Evolutionary conservation across 23 red algal genomes (phyloP).

Genomic region (Gracilaria caudata): DNA sequence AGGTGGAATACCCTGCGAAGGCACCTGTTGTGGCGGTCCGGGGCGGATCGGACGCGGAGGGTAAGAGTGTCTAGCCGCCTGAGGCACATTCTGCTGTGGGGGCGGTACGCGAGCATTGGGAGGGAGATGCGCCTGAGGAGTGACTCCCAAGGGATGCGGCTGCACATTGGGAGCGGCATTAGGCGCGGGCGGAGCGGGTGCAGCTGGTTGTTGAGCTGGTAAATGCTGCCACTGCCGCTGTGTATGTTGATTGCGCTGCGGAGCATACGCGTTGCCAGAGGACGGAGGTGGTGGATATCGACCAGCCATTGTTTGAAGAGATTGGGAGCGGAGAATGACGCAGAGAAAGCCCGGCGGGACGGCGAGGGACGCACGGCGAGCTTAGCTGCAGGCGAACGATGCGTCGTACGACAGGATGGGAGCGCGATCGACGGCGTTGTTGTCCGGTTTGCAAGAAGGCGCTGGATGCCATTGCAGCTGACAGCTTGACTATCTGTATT

Average conservation of each 20-base stretch:
- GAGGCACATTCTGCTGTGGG: conserved; percentile 17
- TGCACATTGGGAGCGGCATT: conserved; percentile 10
- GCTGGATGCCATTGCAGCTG: background rate
- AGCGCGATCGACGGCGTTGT: conserved; percentile 17
- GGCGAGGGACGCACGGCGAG: background rate
- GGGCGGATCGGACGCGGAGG: conserved; percentile 55
- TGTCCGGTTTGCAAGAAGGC: background rate
- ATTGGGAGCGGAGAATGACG: background rate
- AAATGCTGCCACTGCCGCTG: background rate
- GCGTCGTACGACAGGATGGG: background rate
- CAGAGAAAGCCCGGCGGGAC: background rate
- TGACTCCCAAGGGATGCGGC: conserved; percentile 12
- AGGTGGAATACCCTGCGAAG: background rate
- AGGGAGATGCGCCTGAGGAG: conserved; percentile 7
- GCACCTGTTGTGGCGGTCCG: background rate
- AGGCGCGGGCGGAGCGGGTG: background rate
- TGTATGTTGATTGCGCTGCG: conserved; percentile 16
- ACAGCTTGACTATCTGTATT: conserved; percentile 16
- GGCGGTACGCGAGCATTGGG: background rate
- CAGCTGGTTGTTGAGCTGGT: conserved; percentile 13
- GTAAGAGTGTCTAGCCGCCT: background rate
- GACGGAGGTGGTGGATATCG: conserved; percentile 13
- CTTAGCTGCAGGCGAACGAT: background rate
- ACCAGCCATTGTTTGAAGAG: background rate
- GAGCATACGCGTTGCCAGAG: conserved; percentile 25